Evolutionary conservation across 1,284 basidiomycete species (phyloP).

Genomic region (Ustilago esculenta): DNA sequence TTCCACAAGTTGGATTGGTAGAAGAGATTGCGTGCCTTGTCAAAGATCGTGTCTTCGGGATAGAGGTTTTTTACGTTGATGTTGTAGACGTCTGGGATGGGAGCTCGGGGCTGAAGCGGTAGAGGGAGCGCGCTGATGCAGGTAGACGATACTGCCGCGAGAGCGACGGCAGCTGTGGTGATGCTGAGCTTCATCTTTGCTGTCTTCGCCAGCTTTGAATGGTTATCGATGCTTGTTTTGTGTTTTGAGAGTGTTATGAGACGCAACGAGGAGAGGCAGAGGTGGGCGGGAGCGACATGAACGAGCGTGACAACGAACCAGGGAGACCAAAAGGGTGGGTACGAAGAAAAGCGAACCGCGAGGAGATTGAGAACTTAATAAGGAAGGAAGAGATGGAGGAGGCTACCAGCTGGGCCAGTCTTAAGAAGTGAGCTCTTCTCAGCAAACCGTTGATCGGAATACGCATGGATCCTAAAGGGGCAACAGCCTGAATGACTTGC

Average conservation of each 20-base stretch:
- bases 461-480: background rate
- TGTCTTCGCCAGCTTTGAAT: background rate
- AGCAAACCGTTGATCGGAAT: no score
- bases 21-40: conserved; percentile 50
- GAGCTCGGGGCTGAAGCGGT: conserved; percentile 15
- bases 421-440: no score
- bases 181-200: conserved; percentile 23
- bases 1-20: conserved; percentile 65
- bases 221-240: no score
- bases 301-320: conserved; percentile 3
- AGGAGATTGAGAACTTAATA: background rate
- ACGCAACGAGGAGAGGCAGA: background rate
- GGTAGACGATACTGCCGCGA: conserved; percentile 8
- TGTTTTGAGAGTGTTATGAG: background rate
- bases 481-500: no score
- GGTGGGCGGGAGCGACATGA: no score
- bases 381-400: background rate
- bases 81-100: conserved; percentile 47
- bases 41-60: conserved; percentile 61
- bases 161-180: conserved; percentile 8
- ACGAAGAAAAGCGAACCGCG: no score
- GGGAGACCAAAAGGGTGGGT: no score
- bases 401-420: no score
- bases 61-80: conserved; percentile 57
- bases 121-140: conserved; percentile 10